Evolutionary conservation across 805 yeast species (phyloP), one percentile per base, ranked within the genome.

Genomic region (Saturnispora kantuleensis): DNA sequence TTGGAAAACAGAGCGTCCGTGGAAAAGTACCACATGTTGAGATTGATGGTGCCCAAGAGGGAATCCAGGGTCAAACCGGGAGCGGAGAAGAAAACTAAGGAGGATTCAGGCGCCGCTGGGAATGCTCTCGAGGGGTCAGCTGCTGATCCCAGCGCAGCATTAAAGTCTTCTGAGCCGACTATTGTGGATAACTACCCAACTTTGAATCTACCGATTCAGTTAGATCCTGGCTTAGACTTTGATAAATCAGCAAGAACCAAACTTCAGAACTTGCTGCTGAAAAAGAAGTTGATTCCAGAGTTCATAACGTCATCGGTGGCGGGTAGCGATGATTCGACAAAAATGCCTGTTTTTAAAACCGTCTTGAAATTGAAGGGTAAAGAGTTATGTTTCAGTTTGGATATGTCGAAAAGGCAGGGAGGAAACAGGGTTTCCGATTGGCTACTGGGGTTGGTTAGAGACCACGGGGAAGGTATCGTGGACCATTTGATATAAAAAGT

Each of bases 1-100:
- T 65, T 90, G 38, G 62, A 65, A 10, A 77, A 85, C 50, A 73
- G 72, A 36, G 66, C 65, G 0, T 46, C 76, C 29, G 67, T 87
- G 39, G 89, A 82, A 48, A 80, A 80, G 54, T 85, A 74, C 57
- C 76, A 77, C 11, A 68, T 69, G 35, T 48, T 70, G 16, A 67
- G 95, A 48, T 71, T 79, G n/a, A 56, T 69, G 11, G 67, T 69
- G 12, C 79, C 79, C 28, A 68, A 73, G 51, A 64, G 51, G 12
- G 45, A 50, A 28, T 48, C 59, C 3, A 49, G 47, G 7, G 46
- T 52, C 12, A 47, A 54, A 5, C 40, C 45, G n/a, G 39, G 31
- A 10, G 18, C 15, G 9, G 30, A 34, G 12, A 29, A 41, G 16
- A 30, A 30, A 18, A 11, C 7, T 17, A 26, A 26, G 18, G 30